Evolutionary conservation across 176 grass and related monocot species (phyloP).

Genomic region (Pharus latifolius): DNA sequence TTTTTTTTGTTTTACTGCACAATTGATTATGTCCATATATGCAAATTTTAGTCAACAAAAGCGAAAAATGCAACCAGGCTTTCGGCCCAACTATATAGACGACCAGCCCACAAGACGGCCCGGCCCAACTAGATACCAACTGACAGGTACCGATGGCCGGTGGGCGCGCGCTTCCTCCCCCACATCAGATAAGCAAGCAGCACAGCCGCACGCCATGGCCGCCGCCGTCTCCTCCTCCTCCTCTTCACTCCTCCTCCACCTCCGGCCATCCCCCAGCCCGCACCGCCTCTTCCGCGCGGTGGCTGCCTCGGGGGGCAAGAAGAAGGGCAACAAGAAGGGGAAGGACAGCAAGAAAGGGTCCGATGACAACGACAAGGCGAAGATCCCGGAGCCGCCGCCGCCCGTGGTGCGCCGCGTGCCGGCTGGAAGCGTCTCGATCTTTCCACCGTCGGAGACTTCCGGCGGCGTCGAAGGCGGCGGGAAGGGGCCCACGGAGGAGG

Average conservation of each 20-base stretch:
- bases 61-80: too few relatives aligned
- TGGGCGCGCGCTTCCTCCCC: too few relatives aligned
- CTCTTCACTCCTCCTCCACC: conserved; percentile 6
- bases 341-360: neutral
- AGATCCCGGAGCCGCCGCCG: conserved; percentile 30
- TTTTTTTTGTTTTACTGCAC: too few relatives aligned
- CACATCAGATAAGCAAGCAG: too few relatives aligned
- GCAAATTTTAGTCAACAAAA: too few relatives aligned
- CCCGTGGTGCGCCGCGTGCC: conserved; percentile 54
- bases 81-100: too few relatives aligned
- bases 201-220: conserved; percentile 43
- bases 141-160: too few relatives aligned
- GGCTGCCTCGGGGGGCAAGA: conserved; percentile 5
- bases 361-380: conserved; percentile 34
- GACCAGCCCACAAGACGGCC: too few relatives aligned
- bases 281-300: neutral
- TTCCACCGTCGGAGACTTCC: conserved; percentile 6
- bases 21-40: too few relatives aligned
- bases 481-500: conserved; percentile 32
- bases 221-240: conserved; percentile 15
- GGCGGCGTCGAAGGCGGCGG: neutral
- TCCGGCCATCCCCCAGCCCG: neutral
- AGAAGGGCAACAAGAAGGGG: neutral
- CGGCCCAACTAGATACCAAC: too few relatives aligned
- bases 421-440: conserved; percentile 24